A percentile compares a stretch with the other conserved stretches of the same genome.
Evolutionary conservation across 331 rosid species (phyloP).

Genomic region (Spiraea crenata): DNA sequence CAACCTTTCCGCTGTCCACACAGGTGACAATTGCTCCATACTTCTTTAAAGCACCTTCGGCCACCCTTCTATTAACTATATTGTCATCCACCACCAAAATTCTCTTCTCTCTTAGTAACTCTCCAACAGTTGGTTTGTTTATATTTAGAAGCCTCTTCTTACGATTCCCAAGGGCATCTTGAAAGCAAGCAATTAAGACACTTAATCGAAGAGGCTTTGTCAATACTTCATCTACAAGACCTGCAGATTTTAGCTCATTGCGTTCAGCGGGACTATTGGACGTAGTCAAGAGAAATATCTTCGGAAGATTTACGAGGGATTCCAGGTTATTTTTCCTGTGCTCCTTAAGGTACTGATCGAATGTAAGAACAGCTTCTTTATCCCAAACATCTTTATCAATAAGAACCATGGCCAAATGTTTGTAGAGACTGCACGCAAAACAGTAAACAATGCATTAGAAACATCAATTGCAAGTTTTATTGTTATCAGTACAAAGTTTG

Average conservation of each 20-base stretch:
- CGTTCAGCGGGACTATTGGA: conserved; percentile 36
- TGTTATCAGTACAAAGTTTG: not conserved
- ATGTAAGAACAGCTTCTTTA: conserved; percentile 39
- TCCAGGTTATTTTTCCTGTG: conserved; percentile 36
- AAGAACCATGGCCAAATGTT: conserved; percentile 62
- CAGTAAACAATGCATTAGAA: conserved; percentile 21
- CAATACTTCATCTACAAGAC: conserved; percentile 57
- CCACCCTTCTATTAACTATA: conserved; percentile 85
- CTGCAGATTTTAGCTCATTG: conserved; percentile 52
- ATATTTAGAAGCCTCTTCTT: conserved; percentile 44
- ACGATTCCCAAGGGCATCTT: conserved; percentile 61
- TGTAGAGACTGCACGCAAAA: conserved; percentile 40
- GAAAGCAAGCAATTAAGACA: conserved; percentile 53
- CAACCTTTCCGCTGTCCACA: conserved; percentile 73
- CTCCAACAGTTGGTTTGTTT: conserved; percentile 54
- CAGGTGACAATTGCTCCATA: conserved; percentile 80
- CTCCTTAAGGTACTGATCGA: conserved; percentile 37
- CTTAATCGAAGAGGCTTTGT: conserved; percentile 71
- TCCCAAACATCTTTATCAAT: conserved; percentile 82
- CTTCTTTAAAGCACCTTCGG: conserved; percentile 77
- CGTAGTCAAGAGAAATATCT: conserved; percentile 66
- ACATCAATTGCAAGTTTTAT: conserved; percentile 14
- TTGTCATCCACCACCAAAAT: conserved; percentile 96
- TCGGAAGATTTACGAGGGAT: conserved; percentile 40
- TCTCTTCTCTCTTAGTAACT: conserved; percentile 46